Evolutionary conservation across 2,329 filamentous ascomycete species (phyloP).

Genomic region (Ceratocystis papillata): DNA sequence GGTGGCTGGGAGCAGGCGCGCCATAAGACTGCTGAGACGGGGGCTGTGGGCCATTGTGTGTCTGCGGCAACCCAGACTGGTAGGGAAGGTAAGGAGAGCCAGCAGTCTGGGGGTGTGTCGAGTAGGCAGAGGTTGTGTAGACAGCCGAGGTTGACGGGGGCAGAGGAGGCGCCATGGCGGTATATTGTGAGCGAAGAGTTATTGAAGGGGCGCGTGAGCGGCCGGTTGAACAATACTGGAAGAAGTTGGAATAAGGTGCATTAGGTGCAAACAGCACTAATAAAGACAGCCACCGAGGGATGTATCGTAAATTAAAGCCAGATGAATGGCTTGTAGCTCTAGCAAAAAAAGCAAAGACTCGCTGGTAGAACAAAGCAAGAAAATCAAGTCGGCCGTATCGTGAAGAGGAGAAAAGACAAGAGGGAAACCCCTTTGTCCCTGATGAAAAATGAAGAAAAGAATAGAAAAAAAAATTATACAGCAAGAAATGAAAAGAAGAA

Average conservation of each 20-base stretch:
- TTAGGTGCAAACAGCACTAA: constrained; percentile 1
- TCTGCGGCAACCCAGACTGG: constrained; percentile 10
- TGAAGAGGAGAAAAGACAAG: constrained; percentile 7
- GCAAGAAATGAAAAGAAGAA: constrained; percentile 1
- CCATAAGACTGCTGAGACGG: constrained; percentile 14
- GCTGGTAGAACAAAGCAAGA: constrained; percentile 12
- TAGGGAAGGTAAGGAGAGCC: constrained; percentile 16
- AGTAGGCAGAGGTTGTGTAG: constrained; percentile 13
- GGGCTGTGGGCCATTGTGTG: constrained; percentile 18
- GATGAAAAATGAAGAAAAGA: background rate
- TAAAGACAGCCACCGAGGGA: background rate
- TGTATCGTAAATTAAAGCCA: constrained; percentile 8
- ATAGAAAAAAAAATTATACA: constrained; percentile 1
- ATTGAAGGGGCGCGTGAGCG: constrained; percentile 8
- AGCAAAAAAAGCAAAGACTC: constrained; percentile 1
- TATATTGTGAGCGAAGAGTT: background rate
- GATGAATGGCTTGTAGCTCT: background rate
- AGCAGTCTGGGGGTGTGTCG: constrained; percentile 16
- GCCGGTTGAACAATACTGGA: background rate
- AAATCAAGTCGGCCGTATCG: constrained; percentile 5
- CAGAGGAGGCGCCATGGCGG: constrained; percentile 18
- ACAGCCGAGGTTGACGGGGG: constrained; percentile 17
- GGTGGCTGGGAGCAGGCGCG: constrained; percentile 5
- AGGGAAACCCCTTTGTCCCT: background rate
- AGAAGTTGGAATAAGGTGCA: constrained; percentile 9